Base-by-base conservation (phyloP, 257 asterid genomes). In the Nemophila menziesii region DNA sequence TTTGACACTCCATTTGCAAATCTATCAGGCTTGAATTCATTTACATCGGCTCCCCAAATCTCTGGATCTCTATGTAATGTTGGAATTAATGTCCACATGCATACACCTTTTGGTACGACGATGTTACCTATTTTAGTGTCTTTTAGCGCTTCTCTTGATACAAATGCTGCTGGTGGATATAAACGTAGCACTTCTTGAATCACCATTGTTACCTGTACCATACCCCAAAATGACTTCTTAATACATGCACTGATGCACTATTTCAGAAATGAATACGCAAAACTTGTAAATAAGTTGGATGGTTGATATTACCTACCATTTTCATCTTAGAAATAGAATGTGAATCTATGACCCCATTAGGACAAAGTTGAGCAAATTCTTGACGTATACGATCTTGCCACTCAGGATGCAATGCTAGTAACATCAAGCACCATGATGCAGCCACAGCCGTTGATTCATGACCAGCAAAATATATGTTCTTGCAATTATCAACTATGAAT, bases 121-220 rank as follows among this genome's bases (percentile, higher is more conserved):
- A 85, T 56, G 44, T 78, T 68, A 9, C 85, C 87, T 12, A 85
- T 70, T 37, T 52, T 57, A 1, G 73, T 61, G 13, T 78, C 85
- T 48, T 78, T 63, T 11, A 85, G 82, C 10, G 82, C 87, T 54
- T 85, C 95, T 52, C 95, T 60, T 1, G 95, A 80, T 54, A 85
- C 92, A 22, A 85, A 80, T 33, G 95, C 95, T 15, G 82, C 95
- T 2, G 92, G 95, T 5, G 95, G 93, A 42, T 85, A 85, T 13
- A 85, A 46, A 20, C 95, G 58, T 24, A 80, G 44, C 48, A 69
- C 92, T 58, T 85, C 95, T 29, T 80, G 82, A 19, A 85, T 71
- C 55, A 78, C 95, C 93, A 85, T 85, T 0, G 85, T 71, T 26
- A 71, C 72, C 92, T 75, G 38, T 48, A 58, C 21, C 3, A 11